These are phyloP conservation scores for Phytophthora palmivora DNA, from an alignment of 352 stramenopile genomes.

Conservation along the genomic window DNA sequence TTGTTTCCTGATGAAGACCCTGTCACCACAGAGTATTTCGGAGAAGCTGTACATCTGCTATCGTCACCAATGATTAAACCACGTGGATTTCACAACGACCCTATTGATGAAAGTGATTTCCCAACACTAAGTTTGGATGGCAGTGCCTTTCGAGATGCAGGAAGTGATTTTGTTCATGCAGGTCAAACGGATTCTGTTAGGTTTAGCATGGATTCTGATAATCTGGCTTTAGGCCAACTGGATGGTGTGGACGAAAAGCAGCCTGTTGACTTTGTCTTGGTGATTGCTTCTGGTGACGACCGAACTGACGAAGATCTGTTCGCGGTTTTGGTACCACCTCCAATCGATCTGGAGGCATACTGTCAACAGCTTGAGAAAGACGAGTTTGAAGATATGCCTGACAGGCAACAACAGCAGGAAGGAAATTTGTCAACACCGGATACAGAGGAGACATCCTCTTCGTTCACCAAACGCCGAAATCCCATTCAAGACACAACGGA, in stretches of 20 bases:
- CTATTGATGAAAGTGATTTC: slow-evolving; percentile 16
- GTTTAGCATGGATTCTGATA: slow-evolving; percentile 13
- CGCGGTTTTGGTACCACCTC: slow-evolving; percentile 73
- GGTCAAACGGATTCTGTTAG: slow-evolving; percentile 33
- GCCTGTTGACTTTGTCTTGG: slow-evolving; percentile 80
- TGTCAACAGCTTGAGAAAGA: slow-evolving; percentile 80
- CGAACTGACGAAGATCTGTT: slow-evolving; percentile 89
- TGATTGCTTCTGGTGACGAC: slow-evolving; percentile 87
- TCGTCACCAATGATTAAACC: slow-evolving; percentile 62
- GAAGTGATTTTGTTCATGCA: slow-evolving; percentile 12
- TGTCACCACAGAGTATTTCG: slow-evolving; percentile 77
- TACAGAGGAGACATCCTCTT: slow-evolving; percentile 17
- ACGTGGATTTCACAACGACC: slow-evolving; percentile 32
- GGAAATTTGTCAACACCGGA: slow-evolving; percentile 2
- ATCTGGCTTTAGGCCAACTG: slow-evolving; percentile 19
- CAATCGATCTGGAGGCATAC: slow-evolving; percentile 86
- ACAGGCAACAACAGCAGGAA: slow-evolving; percentile 20
- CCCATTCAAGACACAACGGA: slow-evolving; percentile 32
- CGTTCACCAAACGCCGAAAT: slow-evolving; percentile 23
- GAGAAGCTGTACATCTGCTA: slow-evolving; percentile 52
- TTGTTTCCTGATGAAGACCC: slow-evolving; percentile 73
- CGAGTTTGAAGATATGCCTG: slow-evolving; percentile 42
- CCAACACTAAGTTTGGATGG: slow-evolving; percentile 17
- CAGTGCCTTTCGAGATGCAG: slow-evolving; percentile 7
- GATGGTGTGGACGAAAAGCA: slow-evolving; percentile 39